Conservation (phyloP, 495 filamentous ascomycete species). For the Talaromyces wortmannii region DNA sequence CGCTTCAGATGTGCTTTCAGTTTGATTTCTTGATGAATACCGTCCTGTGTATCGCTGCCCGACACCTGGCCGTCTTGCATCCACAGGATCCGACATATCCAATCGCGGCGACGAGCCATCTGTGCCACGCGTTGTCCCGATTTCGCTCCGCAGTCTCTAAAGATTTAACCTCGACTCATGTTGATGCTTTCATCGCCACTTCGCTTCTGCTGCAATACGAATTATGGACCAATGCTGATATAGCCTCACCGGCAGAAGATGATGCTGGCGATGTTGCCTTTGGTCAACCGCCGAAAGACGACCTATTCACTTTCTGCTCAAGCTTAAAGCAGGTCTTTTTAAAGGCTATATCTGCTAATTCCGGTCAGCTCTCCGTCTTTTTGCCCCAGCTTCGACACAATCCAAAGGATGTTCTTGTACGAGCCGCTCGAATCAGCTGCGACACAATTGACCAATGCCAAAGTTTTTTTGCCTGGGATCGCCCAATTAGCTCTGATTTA, state of each 20-base stretch:
- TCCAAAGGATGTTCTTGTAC: neutral
- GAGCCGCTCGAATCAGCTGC: neutral
- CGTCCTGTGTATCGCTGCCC: neutral
- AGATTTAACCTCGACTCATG: constrained; percentile 2
- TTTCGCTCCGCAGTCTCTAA: neutral
- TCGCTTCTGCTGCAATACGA: constrained; percentile 1
- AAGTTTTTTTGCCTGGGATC: neutral
- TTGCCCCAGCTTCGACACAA: neutral
- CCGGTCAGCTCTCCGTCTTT: neutral
- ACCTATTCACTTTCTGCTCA: neutral
- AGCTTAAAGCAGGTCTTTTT: constrained; percentile 3
- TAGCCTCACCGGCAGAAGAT: neutral
- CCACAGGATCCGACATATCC: neutral
- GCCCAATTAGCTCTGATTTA: neutral
- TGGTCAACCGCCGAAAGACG: neutral
- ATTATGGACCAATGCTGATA: neutral
- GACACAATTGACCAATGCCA: neutral
- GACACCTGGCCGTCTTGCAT: neutral
- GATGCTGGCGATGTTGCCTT: neutral
- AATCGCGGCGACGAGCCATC: neutral
- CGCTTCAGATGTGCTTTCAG: neutral
- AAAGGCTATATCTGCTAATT: neutral
- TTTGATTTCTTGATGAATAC: constrained; percentile 1
- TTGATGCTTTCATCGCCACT: constrained; percentile 4
- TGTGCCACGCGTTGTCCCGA: neutral